A percentile compares a stretch with the other conserved stretches of the same genome.
These are phyloP conservation scores for Micromonas pusilla DNA, from an alignment of 139 green algal species.

Conservation along the genomic window DNA sequence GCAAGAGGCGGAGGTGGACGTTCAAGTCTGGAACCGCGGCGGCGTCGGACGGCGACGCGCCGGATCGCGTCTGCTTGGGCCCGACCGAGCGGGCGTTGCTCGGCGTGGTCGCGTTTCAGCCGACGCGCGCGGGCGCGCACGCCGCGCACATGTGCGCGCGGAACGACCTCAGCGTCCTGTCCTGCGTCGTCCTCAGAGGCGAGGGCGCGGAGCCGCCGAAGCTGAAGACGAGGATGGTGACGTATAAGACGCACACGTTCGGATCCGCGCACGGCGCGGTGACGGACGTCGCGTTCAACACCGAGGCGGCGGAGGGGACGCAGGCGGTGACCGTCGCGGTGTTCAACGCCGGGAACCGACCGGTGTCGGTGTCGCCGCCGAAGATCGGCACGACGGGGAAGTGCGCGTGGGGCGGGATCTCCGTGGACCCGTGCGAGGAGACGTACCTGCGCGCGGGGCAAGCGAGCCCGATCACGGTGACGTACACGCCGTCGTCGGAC, in stretches of 20 bases:
- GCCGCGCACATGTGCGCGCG: not conserved
- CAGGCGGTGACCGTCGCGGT: not conserved
- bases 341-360: not conserved
- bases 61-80: not conserved
- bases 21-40: too few species aligned
- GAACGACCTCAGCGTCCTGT: not conserved
- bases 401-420: too few species aligned
- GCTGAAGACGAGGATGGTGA: not conserved
- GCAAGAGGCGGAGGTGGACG: not conserved
- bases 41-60: not conserved
- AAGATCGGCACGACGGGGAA: too few species aligned
- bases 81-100: not conserved
- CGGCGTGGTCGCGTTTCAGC: not conserved
- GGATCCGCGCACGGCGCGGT: too few species aligned
- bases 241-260: too few species aligned
- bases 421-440: too few species aligned
- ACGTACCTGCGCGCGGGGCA: too few species aligned
- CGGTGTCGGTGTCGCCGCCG: too few species aligned
- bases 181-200: not conserved
- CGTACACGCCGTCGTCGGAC: too few species aligned
- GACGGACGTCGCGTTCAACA: not conserved
- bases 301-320: not conserved
- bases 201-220: not conserved
- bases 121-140: not conserved
- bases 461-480: too few species aligned